These are phyloP conservation scores for Nematocida sp. DNA, from an alignment of 371 early-diverging fungal species.

Conservation along the genomic window DNA sequence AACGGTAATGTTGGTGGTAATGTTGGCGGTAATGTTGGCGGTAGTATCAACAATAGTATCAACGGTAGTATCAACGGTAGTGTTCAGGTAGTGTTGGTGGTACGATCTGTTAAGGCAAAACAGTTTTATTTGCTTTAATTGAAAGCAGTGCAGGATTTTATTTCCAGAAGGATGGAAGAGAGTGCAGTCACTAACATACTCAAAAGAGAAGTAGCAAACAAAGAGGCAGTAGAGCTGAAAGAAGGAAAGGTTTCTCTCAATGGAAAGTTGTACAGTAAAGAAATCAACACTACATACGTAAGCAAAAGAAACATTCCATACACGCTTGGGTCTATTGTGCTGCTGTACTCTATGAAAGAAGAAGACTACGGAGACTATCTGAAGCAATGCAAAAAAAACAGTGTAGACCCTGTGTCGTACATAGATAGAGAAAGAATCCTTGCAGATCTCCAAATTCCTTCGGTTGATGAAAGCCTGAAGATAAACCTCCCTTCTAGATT, in stretches of 20 bases:
- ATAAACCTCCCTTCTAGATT: neutral
- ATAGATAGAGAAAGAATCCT: constrained; percentile 48
- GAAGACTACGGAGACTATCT: constrained; percentile 46
- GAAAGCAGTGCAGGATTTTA: no score
- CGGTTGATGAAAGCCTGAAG: neutral
- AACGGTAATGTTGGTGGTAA: no score
- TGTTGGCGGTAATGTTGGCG: no score
- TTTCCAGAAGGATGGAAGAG: neutral
- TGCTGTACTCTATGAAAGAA: constrained; percentile 17
- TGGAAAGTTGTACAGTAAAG: neutral
- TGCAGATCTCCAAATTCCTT: constrained; percentile 16
- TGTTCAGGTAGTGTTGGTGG: no score
- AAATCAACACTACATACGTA: constrained; percentile 20
- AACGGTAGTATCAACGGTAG: no score
- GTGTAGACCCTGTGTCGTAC: constrained; percentile 35
- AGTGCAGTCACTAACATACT: neutral
- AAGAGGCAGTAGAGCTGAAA: neutral
- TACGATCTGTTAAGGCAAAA: no score
- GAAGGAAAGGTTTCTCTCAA: neutral
- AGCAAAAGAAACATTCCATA: constrained; percentile 19
- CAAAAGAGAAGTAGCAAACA: constrained; percentile 15
- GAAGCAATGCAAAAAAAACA: neutral
- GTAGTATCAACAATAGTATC: no score
- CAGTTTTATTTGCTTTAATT: no score
- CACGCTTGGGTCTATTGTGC: constrained; percentile 11